Base-by-base conservation (phyloP, 176 grass and related monocot genomes). In the Themeda triandra region DNA sequence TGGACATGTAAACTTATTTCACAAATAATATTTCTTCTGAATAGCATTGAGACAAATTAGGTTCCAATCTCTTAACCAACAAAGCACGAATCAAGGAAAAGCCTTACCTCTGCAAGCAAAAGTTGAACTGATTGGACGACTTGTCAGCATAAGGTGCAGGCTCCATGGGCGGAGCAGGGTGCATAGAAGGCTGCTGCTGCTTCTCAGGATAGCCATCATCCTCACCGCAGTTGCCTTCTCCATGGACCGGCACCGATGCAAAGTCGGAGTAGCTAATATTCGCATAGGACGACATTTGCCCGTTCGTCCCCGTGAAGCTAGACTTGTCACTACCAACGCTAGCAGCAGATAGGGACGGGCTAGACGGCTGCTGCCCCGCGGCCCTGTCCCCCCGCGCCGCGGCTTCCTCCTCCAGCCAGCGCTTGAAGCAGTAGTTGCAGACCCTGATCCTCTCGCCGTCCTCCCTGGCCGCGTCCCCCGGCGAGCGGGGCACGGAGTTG, bases 341-440 rank as follows among this genome's bases (percentile, higher is more conserved):
- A 28, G 58, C 77, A 21, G 82, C 87, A 4, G 96, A 98, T 21
- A 44, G 80, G 12, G 81, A 92, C 29, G 86, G 86, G 45, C 74
- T 89, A 15, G 80, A 69, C 1, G 89, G 75, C 60, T 72, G 85
- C 2, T 54, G 72, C 46, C 29, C 46, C 18, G 51, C 81, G 32
- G 3, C 32, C 64, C n/a, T 42, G 68, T 83, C 85, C 36, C 70
- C 85, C 27, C 70, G 80, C 3, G 68, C 12, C 1, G 70, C 75
- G 17, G 83, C 60, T 32, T 84, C 78, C 81, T 92, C 89, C 80
- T 87, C 92, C 62, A 49, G 37, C 91, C 88, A 93, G 41, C 94
- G 93, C 78, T 89, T 92, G 68, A 89, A 92, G 74, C 93, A 96
- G 76, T 90, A 96, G 40, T 89, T 99, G 74, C 96, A 99, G 24